These are phyloP conservation scores for Phialophora chinensis DNA, from an alignment of 2,329 filamentous ascomycete genomes.

Conservation along the genomic window DNA sequence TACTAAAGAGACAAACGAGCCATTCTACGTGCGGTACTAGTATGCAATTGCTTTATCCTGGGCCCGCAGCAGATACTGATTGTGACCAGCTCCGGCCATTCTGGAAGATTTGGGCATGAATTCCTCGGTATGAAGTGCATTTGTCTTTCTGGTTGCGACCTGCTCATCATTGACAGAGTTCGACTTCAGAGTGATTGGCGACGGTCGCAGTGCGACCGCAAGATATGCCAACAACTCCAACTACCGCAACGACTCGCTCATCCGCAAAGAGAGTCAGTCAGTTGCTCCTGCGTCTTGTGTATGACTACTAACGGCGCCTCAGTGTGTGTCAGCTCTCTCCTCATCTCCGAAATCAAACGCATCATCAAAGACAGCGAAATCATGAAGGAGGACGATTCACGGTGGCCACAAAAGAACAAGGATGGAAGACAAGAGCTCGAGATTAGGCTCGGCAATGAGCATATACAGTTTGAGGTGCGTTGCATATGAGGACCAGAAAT, in stretches of 20 bases:
- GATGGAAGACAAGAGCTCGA: constrained; percentile 96
- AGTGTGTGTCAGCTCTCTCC: constrained; percentile 95
- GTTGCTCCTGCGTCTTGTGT: not conserved
- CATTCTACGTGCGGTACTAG: constrained; percentile 98
- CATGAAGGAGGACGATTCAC: constrained; percentile 96
- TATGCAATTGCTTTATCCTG: constrained; percentile 57
- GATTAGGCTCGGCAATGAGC: constrained; percentile 89
- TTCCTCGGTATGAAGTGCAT: constrained; percentile 73
- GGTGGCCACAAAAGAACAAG: constrained; percentile 99
- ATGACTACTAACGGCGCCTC: constrained; percentile 36
- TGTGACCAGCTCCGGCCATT: constrained; percentile 83
- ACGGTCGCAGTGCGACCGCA: constrained; percentile 89
- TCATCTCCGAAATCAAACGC: constrained; percentile 93
- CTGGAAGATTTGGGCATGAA: constrained; percentile 96
- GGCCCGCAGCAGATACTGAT: constrained; percentile 46
- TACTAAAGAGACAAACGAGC: constrained; percentile 75
- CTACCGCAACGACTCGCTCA: constrained; percentile 97
- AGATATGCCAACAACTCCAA: constrained; percentile 99
- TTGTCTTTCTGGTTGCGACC: constrained; percentile 6
- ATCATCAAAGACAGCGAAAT: constrained; percentile 98
- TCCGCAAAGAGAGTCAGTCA: constrained; percentile 95
- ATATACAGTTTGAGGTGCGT: constrained; percentile 93
- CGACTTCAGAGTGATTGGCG: constrained; percentile 89
- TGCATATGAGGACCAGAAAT: not conserved
- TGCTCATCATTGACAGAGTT: constrained; percentile 69